A percentile compares a stretch with the other conserved stretches of the same genome.
Conservation (phyloP, 805 yeast species). For the Metschnikowia gelsemii region DNA sequence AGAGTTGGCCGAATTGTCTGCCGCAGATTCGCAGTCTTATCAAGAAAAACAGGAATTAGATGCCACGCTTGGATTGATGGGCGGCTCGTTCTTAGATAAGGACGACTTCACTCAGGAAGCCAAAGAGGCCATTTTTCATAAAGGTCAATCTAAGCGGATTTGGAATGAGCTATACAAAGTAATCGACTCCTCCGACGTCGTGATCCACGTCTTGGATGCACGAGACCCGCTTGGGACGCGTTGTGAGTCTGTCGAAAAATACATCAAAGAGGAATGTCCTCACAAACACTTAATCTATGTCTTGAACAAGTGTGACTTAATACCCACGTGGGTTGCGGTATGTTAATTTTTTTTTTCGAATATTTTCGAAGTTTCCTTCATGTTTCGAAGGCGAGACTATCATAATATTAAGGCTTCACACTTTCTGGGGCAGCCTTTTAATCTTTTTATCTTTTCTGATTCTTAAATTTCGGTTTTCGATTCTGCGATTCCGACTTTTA, state of each 20-base stretch:
- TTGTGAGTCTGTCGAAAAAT: constrained; percentile 89
- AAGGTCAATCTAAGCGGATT: constrained; percentile 97
- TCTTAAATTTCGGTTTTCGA: constrained; percentile 2
- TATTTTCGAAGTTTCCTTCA: background rate
- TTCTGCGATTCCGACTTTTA: too few relatives aligned
- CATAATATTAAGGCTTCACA: too few relatives aligned
- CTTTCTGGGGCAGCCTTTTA: background rate
- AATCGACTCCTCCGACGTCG: constrained; percentile 96
- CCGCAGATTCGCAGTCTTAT: constrained; percentile 53
- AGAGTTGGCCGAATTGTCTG: constrained; percentile 66
- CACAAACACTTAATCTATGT: constrained; percentile 95
- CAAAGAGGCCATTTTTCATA: constrained; percentile 90
- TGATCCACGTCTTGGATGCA: constrained; percentile 94
- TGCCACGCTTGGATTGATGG: constrained; percentile 79
- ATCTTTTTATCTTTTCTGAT: background rate
- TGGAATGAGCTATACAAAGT: constrained; percentile 98
- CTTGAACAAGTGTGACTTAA: constrained; percentile 94
- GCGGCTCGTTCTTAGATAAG: constrained; percentile 53
- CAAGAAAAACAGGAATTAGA: constrained; percentile 76
- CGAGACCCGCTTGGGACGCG: constrained; percentile 97
- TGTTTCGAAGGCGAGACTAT: too few relatives aligned
- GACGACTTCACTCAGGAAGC: constrained; percentile 90
- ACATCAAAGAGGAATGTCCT: constrained; percentile 89
- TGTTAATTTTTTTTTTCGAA: constrained; percentile 41
- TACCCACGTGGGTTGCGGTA: constrained; percentile 99